Evolutionary conservation across 129 eudicot species (phyloP).

Genomic region (Scalesia atractyloides): DNA sequence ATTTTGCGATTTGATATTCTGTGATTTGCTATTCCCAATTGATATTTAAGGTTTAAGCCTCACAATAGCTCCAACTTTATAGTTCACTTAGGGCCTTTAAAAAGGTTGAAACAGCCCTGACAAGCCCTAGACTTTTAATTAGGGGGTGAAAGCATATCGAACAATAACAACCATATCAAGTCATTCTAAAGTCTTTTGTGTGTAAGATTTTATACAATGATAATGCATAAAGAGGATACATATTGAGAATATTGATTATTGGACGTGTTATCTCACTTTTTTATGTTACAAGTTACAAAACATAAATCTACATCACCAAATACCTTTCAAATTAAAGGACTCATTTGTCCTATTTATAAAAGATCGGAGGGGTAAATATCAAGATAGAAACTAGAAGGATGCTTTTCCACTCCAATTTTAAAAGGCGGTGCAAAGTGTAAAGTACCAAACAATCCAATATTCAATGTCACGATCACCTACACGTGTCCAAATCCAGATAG

Average conservation of each 20-base stretch:
- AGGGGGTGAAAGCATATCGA: no score
- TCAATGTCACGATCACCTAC: slow-evolving; percentile 34
- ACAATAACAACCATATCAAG: no score
- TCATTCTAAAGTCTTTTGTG: no score
- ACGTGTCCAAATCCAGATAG: slow-evolving; percentile 49
- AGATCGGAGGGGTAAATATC: not conserved
- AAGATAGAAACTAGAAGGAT: slow-evolving; percentile 20
- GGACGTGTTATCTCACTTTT: not conserved
- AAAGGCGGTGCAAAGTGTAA: not conserved
- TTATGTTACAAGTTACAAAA: not conserved
- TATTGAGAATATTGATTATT: not conserved
- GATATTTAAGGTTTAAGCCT: no score
- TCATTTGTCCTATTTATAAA: not conserved
- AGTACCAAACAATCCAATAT: slow-evolving; percentile 6
- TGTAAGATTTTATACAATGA: not conserved
- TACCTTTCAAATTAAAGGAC: not conserved
- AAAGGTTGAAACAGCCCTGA: no score
- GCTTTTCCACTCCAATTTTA: not conserved
- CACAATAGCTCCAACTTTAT: no score
- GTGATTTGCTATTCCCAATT: no score
- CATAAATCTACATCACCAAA: not conserved
- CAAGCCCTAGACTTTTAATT: no score
- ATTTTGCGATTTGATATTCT: no score
- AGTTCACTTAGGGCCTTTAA: no score
- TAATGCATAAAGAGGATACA: not conserved